Evolutionary conservation across 2,329 filamentous ascomycete species (phyloP).

Genomic region (Didymella keratinophila): DNA sequence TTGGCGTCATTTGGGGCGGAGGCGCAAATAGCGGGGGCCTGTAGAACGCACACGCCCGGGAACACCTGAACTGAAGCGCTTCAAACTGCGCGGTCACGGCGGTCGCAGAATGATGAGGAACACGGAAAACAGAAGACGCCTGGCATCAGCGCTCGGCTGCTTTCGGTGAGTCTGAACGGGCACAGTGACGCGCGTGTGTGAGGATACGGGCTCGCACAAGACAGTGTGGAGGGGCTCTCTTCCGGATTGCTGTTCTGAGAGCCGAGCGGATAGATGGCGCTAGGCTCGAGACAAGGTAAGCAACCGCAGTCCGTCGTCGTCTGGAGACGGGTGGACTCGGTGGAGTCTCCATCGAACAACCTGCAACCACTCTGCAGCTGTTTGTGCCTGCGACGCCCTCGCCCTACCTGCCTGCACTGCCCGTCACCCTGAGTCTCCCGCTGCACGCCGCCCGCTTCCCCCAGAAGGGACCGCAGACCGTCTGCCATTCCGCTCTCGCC

Average conservation of each 20-base stretch:
- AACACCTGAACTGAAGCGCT: neutral
- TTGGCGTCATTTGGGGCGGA: slow-evolving; percentile 6
- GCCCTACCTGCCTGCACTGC: neutral
- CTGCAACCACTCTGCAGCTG: slow-evolving; percentile 6
- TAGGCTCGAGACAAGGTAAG: slow-evolving; percentile 23
- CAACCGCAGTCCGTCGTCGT: slow-evolving; percentile 19
- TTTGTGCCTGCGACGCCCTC: slow-evolving; percentile 6
- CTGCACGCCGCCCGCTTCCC: neutral
- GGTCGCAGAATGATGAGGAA: neutral
- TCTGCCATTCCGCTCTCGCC: slow-evolving; percentile 1
- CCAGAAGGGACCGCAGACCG: neutral
- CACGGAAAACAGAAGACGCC: neutral
- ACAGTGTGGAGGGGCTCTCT: slow-evolving; percentile 16
- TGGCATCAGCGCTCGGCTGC: slow-evolving; percentile 2
- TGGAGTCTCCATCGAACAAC: slow-evolving; percentile 27
- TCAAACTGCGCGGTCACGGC: neutral
- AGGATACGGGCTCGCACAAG: neutral
- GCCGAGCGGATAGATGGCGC: slow-evolving; percentile 6
- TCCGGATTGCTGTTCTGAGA: slow-evolving; percentile 20
- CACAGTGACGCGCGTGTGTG: slow-evolving; percentile 11
- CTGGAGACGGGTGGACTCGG: slow-evolving; percentile 10
- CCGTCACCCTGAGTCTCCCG: slow-evolving; percentile 16
- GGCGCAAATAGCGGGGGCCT: neutral
- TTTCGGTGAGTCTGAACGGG: slow-evolving; percentile 12
- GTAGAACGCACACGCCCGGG: neutral